These are phyloP conservation scores for Cichorium intybus DNA, from an alignment of 140 eudicot genomes.

Conservation along the genomic window DNA sequence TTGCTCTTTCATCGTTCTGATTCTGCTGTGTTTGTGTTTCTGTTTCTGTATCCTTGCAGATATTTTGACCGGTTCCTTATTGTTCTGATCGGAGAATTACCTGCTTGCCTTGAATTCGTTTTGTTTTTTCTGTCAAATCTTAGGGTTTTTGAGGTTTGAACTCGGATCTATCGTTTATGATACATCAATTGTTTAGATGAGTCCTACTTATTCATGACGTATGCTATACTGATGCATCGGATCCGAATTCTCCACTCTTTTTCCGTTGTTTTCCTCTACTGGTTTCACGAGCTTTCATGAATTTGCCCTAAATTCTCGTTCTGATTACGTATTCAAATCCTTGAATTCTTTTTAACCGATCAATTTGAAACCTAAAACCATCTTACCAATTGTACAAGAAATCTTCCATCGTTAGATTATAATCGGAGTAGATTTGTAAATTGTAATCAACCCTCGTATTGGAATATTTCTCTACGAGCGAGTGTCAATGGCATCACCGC, in stretches of 20 bases:
- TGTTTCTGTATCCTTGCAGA: constrained; percentile 25
- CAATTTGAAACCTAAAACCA: neutral
- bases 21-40: neutral
- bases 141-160: constrained; percentile 4
- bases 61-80: neutral
- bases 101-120: neutral
- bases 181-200: constrained; percentile 12
- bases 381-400: neutral
- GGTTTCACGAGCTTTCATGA: constrained; percentile 94
- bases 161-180: neutral
- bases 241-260: constrained; percentile 86
- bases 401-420: neutral
- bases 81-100: neutral
- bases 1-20: neutral
- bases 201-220: constrained; percentile 43
- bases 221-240: constrained; percentile 52
- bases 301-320: constrained; percentile 10
- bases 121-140: neutral
- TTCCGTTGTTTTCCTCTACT: constrained; percentile 86
- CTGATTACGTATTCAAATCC: neutral
- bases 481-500: constrained; percentile 48
- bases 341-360: neutral
- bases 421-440: neutral
- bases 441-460: neutral
- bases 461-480: neutral